Conservation (phyloP, 805 yeast species). For the Ogataea pilisensis region DNA sequence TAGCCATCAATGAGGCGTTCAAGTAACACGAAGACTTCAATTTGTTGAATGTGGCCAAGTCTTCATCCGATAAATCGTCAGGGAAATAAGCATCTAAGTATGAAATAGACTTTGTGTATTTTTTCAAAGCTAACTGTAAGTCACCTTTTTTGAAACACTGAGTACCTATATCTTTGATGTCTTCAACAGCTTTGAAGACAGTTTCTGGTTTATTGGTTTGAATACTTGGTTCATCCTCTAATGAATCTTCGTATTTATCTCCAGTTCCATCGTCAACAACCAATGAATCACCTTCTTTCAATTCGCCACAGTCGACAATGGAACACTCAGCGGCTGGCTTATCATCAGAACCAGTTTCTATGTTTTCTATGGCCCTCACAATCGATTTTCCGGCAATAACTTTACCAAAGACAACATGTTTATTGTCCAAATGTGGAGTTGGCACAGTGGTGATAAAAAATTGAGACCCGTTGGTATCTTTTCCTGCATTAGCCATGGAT, state of each 20-base stretch:
- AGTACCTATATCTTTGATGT: constrained; percentile 76
- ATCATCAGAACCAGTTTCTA: constrained; percentile 61
- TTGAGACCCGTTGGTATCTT: constrained; percentile 94
- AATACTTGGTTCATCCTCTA: constrained; percentile 69
- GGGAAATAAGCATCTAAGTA: constrained; percentile 74
- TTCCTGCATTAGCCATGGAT: constrained; percentile 97
- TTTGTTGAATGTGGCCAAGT: constrained; percentile 44
- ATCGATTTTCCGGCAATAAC: constrained; percentile 78
- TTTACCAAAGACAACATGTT: constrained; percentile 95
- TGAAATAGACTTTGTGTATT: constrained; percentile 68
- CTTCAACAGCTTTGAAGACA: constrained; percentile 61
- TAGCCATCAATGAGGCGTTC: constrained; percentile 70
- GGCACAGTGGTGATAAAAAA: constrained; percentile 90
- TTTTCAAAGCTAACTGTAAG: constrained; percentile 50
- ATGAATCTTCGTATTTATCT: constrained; percentile 70
- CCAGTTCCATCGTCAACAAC: constrained; percentile 75
- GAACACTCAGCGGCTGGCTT: constrained; percentile 68
- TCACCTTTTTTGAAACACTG: constrained; percentile 65
- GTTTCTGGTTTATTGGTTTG: constrained; percentile 56
- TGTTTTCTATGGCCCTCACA: constrained; percentile 72
- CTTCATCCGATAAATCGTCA: constrained; percentile 55
- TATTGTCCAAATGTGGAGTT: constrained; percentile 92
- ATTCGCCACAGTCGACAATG: constrained; percentile 74
- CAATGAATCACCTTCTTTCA: constrained; percentile 52
- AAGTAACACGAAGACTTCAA: constrained; percentile 62